A percentile compares a stretch with the other conserved stretches of the same genome.
These are phyloP conservation scores for Moringa oleifera DNA, from an alignment of 345 rosid species.

Conservation along the genomic window DNA sequence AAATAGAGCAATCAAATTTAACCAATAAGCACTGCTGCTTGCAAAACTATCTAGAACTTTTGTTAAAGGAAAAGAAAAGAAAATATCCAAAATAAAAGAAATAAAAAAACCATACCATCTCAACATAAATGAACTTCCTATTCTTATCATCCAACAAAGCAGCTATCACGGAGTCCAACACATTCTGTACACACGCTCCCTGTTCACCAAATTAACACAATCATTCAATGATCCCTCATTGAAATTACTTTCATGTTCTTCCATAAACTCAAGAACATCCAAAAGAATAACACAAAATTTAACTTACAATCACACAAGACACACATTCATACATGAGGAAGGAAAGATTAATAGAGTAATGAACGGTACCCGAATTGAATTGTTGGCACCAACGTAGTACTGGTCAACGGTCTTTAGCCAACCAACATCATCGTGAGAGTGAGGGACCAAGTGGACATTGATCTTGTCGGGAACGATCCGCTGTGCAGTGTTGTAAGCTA, in stretches of 20 bases:
- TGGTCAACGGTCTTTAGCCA: constrained; percentile 98
- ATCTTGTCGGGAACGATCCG: constrained; percentile 58
- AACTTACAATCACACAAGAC: neutral
- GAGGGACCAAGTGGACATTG: constrained; percentile 94
- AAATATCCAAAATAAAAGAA: neutral
- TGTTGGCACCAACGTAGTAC: constrained; percentile 86
- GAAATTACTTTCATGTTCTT: neutral
- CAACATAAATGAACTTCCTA: constrained; percentile 90
- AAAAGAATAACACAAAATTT: too few relatives aligned
- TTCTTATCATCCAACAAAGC: constrained; percentile 74
- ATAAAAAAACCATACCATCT: constrained; percentile 38
- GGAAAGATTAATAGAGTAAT: neutral
- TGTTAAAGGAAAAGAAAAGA: neutral
- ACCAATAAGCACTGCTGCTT: neutral
- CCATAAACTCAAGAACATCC: neutral
- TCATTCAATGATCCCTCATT: constrained; percentile 14
- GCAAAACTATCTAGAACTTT: neutral
- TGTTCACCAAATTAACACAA: constrained; percentile 21
- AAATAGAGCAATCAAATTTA: constrained; percentile 5
- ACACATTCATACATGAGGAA: too few relatives aligned
- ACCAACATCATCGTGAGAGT: constrained; percentile 94
- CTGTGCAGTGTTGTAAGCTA: constrained; percentile 62
- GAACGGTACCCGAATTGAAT: constrained; percentile 67
- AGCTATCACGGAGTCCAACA: constrained; percentile 79
- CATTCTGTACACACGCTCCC: constrained; percentile 96